Evolutionary conservation across 345 rosid species (phyloP), one percentile per base, ranked within the genome.

Genomic region (Heritiera fomes): DNA sequence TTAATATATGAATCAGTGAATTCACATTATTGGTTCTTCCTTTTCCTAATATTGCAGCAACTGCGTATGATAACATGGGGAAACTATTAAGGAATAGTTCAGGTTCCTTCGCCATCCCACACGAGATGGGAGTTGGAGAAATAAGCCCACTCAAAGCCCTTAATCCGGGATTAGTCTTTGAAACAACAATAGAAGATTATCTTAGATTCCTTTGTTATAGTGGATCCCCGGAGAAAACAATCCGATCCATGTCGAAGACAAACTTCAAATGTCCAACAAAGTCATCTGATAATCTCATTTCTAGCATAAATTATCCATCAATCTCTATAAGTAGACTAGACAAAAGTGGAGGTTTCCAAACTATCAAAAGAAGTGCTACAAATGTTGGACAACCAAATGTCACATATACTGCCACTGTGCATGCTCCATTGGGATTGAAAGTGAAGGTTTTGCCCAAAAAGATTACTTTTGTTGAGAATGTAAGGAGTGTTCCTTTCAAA

Each of bases 71-170:
- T 71, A 91, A 93, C 86, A 61, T 56, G 83, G 80, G 87, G 23
- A 83, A 85, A 59, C 89, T 88, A 34, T 14, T 90, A 50, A 85
- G 76, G 14, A 89, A 87, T 80, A 88, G 86, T 71, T 83, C 92
- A 12, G 82, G 83, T 28, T 78, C 67, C 71, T 49, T 23, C 1
- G 87, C 95, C 14, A 92, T 68, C 72, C 91, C 92, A 47, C 94
- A 87, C 60, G 97, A 93, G 45, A 81, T 80, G 46, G 98, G 98
- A 3, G 93, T 76, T 8, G 98, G 98, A 74, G 95, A 89, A 83
- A 85, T 92, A 45, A 85, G 72, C 52, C 98, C 92, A 6, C 73
- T 76, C 4, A 84, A 75, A 76, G 97, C 98, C 40, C 87, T 90
- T 20, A 77, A 90, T 73, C 98, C 98, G 13, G 98, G 98, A 49